Percentiles rank a stretch among this genome's conserved stretches.
Evolutionary conservation across 805 yeast species (phyloP).

Genomic region (Debaryomyces castellii): DNA sequence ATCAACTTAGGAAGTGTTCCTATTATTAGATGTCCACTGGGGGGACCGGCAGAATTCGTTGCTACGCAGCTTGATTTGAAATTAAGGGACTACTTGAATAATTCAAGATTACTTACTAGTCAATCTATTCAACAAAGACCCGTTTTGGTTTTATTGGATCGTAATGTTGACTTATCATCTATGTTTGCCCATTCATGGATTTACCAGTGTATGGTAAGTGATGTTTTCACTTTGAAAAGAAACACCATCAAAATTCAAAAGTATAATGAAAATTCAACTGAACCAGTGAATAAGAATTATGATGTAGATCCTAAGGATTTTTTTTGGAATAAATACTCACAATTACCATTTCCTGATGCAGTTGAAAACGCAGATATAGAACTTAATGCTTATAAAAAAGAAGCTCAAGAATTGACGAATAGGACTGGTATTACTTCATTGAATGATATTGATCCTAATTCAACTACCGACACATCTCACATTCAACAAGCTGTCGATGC

Average conservation of each 20-base stretch:
- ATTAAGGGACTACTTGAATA: slow-evolving; percentile 81
- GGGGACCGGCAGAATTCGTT: slow-evolving; percentile 94
- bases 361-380: slow-evolving; percentile 94
- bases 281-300: slow-evolving; percentile 53
- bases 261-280: slow-evolving; percentile 23
- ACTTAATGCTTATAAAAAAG: slow-evolving; percentile 75
- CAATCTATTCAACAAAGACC: slow-evolving; percentile 52
- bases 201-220: slow-evolving; percentile 94
- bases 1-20: slow-evolving; percentile 82
- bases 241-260: slow-evolving; percentile 71
- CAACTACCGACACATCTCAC: slow-evolving; percentile 56
- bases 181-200: slow-evolving; percentile 98
- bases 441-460: slow-evolving; percentile 66
- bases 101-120: slow-evolving; percentile 40
- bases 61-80: slow-evolving; percentile 83
- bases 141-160: slow-evolving; percentile 79
- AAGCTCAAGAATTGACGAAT: slow-evolving; percentile 81
- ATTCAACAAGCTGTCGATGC: slow-evolving; percentile 87
- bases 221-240: slow-evolving; percentile 77
- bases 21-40: slow-evolving; percentile 83
- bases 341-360: slow-evolving; percentile 96
- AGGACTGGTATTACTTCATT: slow-evolving; percentile 72
- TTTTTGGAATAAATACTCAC: slow-evolving; percentile 84
- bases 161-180: slow-evolving; percentile 86
- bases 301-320: slow-evolving; percentile 93